phyloP scores from a whole-genome alignment of 257 asterid genomes.

The Petunia secreta region DNA sequence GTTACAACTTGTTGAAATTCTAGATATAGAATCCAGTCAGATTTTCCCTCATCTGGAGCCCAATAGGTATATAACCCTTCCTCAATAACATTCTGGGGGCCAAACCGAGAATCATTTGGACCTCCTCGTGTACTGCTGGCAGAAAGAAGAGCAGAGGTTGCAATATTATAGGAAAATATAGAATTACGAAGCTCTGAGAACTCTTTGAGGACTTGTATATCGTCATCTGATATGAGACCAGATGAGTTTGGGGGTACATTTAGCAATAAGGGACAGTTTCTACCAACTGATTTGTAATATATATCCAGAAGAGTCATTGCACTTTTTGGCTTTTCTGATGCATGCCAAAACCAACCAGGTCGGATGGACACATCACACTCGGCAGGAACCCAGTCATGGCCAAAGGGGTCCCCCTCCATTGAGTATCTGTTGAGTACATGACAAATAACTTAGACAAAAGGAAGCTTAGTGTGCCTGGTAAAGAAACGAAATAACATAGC shows the following conservation, averaged over 20 bases:
- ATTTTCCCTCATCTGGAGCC: slow-evolving; percentile 61
- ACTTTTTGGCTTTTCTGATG: slow-evolving; percentile 77
- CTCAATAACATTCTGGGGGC: slow-evolving; percentile 56
- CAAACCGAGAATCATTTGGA: slow-evolving; percentile 38
- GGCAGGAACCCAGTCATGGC: slow-evolving; percentile 94
- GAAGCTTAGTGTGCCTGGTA: not conserved
- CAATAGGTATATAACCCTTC: slow-evolving; percentile 73
- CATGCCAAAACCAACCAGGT: slow-evolving; percentile 98
- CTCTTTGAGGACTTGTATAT: slow-evolving; percentile 75
- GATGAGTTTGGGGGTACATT: slow-evolving; percentile 95
- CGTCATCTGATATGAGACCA: slow-evolving; percentile 85
- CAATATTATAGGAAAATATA: slow-evolving; percentile 69
- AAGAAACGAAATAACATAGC: not conserved
- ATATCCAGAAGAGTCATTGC: slow-evolving; percentile 82
- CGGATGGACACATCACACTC: slow-evolving; percentile 94
- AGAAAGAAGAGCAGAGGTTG: slow-evolving; percentile 53
- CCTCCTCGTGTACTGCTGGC: slow-evolving; percentile 79
- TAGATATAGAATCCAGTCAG: slow-evolving; percentile 53
- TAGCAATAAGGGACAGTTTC: slow-evolving; percentile 82
- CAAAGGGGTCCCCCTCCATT: slow-evolving; percentile 74
- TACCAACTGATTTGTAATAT: slow-evolving; percentile 86
- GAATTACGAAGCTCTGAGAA: slow-evolving; percentile 60
- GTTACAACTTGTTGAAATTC: slow-evolving; percentile 46
- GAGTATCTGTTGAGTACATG: slow-evolving; percentile 53
- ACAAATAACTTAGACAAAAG: slow-evolving; percentile 18